A percentile compares a stretch with the other conserved stretches of the same genome.
Conservation (phyloP, 768 basidiomycete genomes). For the Hysterangium stoloniferum region DNA sequence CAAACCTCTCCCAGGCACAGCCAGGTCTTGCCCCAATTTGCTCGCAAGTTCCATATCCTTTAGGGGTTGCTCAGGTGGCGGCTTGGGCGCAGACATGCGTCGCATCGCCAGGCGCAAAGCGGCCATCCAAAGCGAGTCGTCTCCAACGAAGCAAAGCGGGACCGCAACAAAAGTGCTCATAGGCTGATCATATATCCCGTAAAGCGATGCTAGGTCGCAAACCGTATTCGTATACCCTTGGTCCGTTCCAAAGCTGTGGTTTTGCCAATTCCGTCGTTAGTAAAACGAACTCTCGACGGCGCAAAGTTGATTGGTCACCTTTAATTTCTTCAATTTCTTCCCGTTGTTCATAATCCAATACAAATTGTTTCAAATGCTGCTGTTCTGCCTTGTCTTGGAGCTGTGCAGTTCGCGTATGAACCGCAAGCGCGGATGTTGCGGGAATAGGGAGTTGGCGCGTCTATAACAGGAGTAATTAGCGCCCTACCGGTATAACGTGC, state of each 20-base stretch:
- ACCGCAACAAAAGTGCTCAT: background rate
- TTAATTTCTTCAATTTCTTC: constrained; percentile 43
- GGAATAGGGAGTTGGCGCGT: constrained; percentile 86
- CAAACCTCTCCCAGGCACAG: too few relatives aligned
- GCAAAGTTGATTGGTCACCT: constrained; percentile 13
- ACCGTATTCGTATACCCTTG: constrained; percentile 12
- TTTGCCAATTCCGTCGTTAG: background rate
- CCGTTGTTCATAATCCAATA: constrained; percentile 83
- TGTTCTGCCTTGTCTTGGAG: constrained; percentile 94
- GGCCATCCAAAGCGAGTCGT: background rate
- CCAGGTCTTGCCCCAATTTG: too few relatives aligned
- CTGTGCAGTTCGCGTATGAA: constrained; percentile 87
- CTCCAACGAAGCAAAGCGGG: background rate
- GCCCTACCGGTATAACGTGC: background rate
- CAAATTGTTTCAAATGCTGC: constrained; percentile 92
- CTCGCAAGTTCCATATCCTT: too few relatives aligned
- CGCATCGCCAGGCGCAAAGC: background rate
- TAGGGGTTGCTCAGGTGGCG: too few relatives aligned
- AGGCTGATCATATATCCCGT: background rate
- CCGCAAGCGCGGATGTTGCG: constrained; percentile 75
- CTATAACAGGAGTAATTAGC: constrained; percentile 31
- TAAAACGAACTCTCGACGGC: background rate
- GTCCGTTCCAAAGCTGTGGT: constrained; percentile 11
- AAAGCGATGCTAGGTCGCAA: constrained; percentile 4
- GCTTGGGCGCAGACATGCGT: too few relatives aligned